phyloP scores from a whole-genome alignment of 495 filamentous ascomycete genomes.

The Podospora conica region DNA sequence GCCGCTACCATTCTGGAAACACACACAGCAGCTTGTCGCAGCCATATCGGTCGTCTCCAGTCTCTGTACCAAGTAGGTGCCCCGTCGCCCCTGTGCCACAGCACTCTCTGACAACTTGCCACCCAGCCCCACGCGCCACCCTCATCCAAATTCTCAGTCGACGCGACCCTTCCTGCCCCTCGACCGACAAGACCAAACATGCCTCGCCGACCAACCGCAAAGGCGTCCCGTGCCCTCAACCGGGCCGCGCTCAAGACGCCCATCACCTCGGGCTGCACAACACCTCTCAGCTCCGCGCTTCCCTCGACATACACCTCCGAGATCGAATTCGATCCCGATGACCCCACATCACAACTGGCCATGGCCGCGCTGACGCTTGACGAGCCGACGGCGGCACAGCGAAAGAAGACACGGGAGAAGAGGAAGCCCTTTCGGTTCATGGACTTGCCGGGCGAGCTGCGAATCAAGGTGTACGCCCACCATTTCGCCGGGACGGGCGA shows the following conservation, averaged over 20 bases:
- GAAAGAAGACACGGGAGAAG: slow-evolving; percentile 16
- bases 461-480: slow-evolving; percentile 60
- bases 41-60: neutral
- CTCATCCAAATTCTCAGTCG: neutral
- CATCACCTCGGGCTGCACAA: slow-evolving; percentile 27
- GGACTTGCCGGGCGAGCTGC: slow-evolving; percentile 70
- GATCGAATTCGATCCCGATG: slow-evolving; percentile 37
- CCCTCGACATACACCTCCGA: slow-evolving; percentile 42
- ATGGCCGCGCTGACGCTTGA: slow-evolving; percentile 31
- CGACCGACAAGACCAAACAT: slow-evolving; percentile 18
- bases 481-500: slow-evolving; percentile 47
- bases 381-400: slow-evolving; percentile 9
- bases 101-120: neutral
- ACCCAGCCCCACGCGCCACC: neutral
- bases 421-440: slow-evolving; percentile 62
- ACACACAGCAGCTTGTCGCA: neutral
- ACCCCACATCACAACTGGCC: slow-evolving; percentile 27
- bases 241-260: slow-evolving; percentile 30
- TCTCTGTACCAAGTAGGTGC: neutral
- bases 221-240: slow-evolving; percentile 15
- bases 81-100: neutral
- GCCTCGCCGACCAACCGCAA: slow-evolving; percentile 27
- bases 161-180: neutral
- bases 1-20: neutral
- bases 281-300: slow-evolving; percentile 34